Conservation (phyloP, 306 rosid species). For the Sindora glabra region DNA sequence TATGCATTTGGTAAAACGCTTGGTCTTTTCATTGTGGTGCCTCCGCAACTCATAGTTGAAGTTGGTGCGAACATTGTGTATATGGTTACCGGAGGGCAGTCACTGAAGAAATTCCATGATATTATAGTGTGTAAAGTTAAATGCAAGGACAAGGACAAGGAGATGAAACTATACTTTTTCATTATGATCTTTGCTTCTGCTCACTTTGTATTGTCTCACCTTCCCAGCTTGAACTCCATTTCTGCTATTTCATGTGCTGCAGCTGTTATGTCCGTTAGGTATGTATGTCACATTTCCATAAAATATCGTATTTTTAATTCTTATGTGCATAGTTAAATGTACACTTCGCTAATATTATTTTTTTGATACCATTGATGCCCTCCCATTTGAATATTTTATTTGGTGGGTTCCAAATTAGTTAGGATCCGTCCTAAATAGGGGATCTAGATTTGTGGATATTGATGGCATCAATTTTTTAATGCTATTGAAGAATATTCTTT, state of each 20-base stretch:
- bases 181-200: constrained; percentile 80
- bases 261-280: constrained; percentile 79
- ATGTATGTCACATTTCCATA: not conserved
- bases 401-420: too few species aligned
- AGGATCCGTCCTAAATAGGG: too few species aligned
- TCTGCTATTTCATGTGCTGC: constrained; percentile 65
- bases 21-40: constrained; percentile 72
- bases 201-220: constrained; percentile 64
- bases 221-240: constrained; percentile 64
- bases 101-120: constrained; percentile 53
- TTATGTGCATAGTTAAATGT: too few species aligned
- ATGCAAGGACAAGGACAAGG: constrained; percentile 24
- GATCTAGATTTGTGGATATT: too few species aligned
- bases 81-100: constrained; percentile 69
- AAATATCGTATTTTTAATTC: too few species aligned
- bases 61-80: constrained; percentile 60
- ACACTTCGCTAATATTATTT: too few species aligned
- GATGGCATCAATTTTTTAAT: too few species aligned
- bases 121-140: constrained; percentile 32
- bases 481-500: too few species aligned
- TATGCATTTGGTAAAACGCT: constrained; percentile 69
- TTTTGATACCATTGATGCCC: too few species aligned
- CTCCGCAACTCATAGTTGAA: constrained; percentile 61
- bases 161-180: constrained; percentile 48
- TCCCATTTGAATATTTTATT: too few species aligned